Evolutionary conservation across 1,284 basidiomycete species (phyloP).

Genomic region (Boletus hoseneyae): DNA sequence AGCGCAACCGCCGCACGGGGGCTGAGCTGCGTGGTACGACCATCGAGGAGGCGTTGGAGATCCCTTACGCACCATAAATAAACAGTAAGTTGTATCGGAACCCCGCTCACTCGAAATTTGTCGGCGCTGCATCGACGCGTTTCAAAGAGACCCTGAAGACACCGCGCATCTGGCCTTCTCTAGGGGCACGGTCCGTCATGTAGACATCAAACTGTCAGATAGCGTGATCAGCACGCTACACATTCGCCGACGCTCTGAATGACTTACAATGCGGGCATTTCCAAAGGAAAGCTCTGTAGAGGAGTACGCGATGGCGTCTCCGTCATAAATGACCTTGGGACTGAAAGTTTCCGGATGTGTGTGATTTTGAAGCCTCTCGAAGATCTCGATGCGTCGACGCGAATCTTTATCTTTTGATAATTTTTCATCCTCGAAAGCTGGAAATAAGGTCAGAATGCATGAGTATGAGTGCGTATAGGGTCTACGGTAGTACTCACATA

Average conservation of each 20-base stretch:
- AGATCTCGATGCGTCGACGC: conserved; percentile 30
- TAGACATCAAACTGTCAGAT: conserved; percentile 29
- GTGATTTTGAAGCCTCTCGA: conserved; percentile 35
- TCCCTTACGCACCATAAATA: conserved; percentile 20
- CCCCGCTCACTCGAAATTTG: conserved; percentile 26
- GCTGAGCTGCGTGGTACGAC: conserved; percentile 23
- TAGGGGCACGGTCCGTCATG: conserved; percentile 28
- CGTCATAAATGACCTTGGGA: conserved; percentile 38
- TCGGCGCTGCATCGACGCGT: conserved; percentile 28
- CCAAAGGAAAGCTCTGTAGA: conserved; percentile 29
- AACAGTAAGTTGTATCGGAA: neutral
- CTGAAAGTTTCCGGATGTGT: conserved; percentile 25
- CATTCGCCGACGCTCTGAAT: neutral
- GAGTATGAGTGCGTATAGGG: conserved; percentile 4
- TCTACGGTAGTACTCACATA: conserved; percentile 26
- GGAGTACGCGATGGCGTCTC: conserved; percentile 39
- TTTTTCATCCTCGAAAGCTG: conserved; percentile 21
- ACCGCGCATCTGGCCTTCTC: conserved; percentile 18
- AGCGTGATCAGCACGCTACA: neutral
- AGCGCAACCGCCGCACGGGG: conserved; percentile 26
- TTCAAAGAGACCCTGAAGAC: conserved; percentile 16
- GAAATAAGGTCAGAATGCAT: neutral
- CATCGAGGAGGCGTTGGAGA: conserved; percentile 26
- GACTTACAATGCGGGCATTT: conserved; percentile 17
- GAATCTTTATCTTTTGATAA: conserved; percentile 1